These are phyloP conservation scores for Picea sitchensis DNA, from an alignment of 75 land plant genomes.

Conservation along the genomic window DNA sequence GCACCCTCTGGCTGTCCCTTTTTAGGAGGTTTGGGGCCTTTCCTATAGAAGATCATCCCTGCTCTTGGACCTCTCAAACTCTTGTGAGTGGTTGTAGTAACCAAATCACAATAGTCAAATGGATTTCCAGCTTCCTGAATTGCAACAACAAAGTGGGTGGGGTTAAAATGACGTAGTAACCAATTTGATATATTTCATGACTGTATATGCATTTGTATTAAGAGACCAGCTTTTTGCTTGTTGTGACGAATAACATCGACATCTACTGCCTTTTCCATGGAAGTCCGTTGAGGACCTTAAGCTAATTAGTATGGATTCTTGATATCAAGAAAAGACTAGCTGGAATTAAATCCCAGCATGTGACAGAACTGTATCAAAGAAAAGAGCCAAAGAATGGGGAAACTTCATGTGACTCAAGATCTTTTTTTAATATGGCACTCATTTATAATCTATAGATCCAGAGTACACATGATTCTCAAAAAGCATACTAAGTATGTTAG, in stretches of 20 bases:
- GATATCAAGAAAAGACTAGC: not conserved
- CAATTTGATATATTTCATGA: not conserved
- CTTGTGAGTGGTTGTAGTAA: constrained; percentile 93
- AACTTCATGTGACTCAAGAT: not conserved
- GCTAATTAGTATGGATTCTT: not conserved
- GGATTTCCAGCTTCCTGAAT: constrained; percentile 73
- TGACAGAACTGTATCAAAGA: not conserved
- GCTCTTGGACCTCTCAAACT: constrained; percentile 82
- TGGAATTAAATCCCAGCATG: too few species aligned
- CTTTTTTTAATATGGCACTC: not conserved
- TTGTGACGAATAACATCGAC: too few species aligned
- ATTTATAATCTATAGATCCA: not conserved
- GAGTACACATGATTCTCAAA: too few species aligned
- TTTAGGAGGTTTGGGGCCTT: constrained; percentile 87
- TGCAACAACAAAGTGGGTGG: not conserved
- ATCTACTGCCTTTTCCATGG: not conserved
- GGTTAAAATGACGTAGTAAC: not conserved
- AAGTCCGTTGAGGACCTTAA: not conserved
- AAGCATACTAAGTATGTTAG: too few species aligned
- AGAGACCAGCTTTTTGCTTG: too few species aligned
- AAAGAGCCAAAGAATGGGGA: not conserved
- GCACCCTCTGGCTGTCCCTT: constrained; percentile 84
- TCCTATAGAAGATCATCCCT: constrained; percentile 89
- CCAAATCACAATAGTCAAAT: constrained; percentile 84
- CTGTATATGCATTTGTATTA: not conserved